A percentile compares a stretch with the other conserved stretches of the same genome.
Evolutionary conservation across 2,329 filamentous ascomycete species (phyloP).

Genomic region (Chaetomium sp.): DNA sequence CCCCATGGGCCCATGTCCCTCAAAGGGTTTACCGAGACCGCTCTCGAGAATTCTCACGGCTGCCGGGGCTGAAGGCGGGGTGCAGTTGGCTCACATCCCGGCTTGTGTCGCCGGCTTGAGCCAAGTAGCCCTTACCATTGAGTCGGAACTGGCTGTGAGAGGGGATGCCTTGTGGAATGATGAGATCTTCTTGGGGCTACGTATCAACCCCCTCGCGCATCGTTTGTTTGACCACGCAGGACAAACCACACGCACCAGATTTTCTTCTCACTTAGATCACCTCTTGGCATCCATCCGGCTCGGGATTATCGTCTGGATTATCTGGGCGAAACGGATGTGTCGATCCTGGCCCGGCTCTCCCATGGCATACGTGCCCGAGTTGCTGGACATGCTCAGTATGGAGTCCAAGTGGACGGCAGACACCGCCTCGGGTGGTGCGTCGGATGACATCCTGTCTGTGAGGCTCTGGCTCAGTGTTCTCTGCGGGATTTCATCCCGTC

Average conservation of each 20-base stretch:
- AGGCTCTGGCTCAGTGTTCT: not conserved
- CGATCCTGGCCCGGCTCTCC: not conserved
- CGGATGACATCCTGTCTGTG: not conserved
- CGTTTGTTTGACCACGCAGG: not conserved
- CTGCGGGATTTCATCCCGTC: not conserved
- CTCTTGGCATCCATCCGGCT: not conserved
- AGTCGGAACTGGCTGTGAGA: not conserved
- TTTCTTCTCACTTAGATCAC: not conserved
- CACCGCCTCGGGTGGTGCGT: not conserved
- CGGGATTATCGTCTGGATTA: not conserved
- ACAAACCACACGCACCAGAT: not conserved
- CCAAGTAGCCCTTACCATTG: not conserved
- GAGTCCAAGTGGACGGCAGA: not conserved
- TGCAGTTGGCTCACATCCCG: not conserved
- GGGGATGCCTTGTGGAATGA: not conserved
- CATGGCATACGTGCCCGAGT: not conserved
- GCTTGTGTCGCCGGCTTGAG: not conserved
- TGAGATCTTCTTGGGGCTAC: not conserved
- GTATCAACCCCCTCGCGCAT: not conserved
- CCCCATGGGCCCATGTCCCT: not conserved
- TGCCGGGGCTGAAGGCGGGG: not conserved
- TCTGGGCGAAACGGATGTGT: not conserved
- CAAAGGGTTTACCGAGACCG: not conserved
- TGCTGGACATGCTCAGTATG: not conserved
- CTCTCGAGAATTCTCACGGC: not conserved